Base-by-base conservation (phyloP, 805 yeast species). In the Candida corydali region DNA sequence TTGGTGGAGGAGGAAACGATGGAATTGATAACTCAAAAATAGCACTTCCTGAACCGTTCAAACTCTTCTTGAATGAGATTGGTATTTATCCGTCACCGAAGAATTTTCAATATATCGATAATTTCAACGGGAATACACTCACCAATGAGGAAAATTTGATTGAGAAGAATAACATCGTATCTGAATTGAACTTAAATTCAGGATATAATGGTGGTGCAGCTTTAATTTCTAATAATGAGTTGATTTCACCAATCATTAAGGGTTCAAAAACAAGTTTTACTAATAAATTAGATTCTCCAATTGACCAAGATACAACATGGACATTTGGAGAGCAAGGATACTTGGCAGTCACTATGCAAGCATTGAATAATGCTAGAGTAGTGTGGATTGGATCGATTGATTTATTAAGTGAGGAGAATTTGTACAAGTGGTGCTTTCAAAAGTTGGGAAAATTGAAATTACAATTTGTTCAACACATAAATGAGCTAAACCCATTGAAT, bases 1-100 rank as follows among this genome's bases (percentile, higher is more conserved):
- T 27, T 19, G 65, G 86, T 10, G 65, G 86, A 10, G 86, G 83
- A 17, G n/a, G n/a, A n/a, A n/a, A n/a, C n/a, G n/a, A n/a, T n/a
- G n/a, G n/a, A n/a, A n/a, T n/a, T n/a, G 75, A 81, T 14, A 40
- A 43, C 8, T 27, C 46, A 19, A 38, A 52, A 3, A 51, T 55
- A 3, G 45, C 58, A 34, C n/a, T n/a, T n/a, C 70, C 71, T 5
- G 71, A 65, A 12, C 59, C 54, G 16, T 61, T 83, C 23, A 76
- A 86, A 42, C 63, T 73, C 3, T 81, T 83, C 50, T 72, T 86
- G 45, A 76, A 79, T 50, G 87, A 89, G 55, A 61, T 89, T 45
- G 98, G 96, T 22, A 80, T 93, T 35, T 76, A 69, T 50, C 85
- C 96, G 40, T 75, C 93, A 33, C 94, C 96, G 40, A 83, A 78